These are phyloP conservation scores for Penicillium flavigenum DNA, from an alignment of 495 filamentous ascomycete species.

Conservation along the genomic window DNA sequence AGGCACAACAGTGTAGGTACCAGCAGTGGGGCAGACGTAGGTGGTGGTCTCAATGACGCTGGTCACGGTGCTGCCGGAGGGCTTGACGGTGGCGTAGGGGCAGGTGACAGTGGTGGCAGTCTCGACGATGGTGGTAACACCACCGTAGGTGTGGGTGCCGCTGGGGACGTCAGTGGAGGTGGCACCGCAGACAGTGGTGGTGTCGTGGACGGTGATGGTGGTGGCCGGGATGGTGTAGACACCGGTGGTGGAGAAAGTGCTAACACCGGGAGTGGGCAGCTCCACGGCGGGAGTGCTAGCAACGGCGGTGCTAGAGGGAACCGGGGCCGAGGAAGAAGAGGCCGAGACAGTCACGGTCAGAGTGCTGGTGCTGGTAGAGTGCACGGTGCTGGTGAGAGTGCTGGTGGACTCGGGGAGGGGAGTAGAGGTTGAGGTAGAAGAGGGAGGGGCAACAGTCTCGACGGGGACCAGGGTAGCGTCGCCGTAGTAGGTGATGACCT, in stretches of 20 bases:
- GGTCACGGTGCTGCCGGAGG: constrained; percentile 59
- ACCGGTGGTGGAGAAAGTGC: constrained; percentile 69
- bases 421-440: constrained; percentile 3
- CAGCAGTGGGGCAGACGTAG: constrained; percentile 74
- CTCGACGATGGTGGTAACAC: constrained; percentile 72
- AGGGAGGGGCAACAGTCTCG: constrained; percentile 8
- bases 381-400: constrained; percentile 31
- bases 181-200: constrained; percentile 66
- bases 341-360: constrained; percentile 35
- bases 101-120: constrained; percentile 70
- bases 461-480: constrained; percentile 50
- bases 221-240: constrained; percentile 78
- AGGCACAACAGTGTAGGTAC: constrained; percentile 79
- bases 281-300: constrained; percentile 14
- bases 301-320: constrained; percentile 35
- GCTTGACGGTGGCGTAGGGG: constrained; percentile 69
- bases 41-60: constrained; percentile 70
- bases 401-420: constrained; percentile 22
- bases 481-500: constrained; percentile 60
- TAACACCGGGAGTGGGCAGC: constrained; percentile 65
- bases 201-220: constrained; percentile 68
- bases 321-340: constrained; percentile 33
- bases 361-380: constrained; percentile 45
- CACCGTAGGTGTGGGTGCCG: constrained; percentile 71
- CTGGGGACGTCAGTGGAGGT: constrained; percentile 60